A percentile compares a stretch with the other conserved stretches of the same genome.
phyloP scores from a whole-genome alignment of 2,329 filamentous ascomycete genomes.

The Aspergillus fumigatiaffinis region DNA sequence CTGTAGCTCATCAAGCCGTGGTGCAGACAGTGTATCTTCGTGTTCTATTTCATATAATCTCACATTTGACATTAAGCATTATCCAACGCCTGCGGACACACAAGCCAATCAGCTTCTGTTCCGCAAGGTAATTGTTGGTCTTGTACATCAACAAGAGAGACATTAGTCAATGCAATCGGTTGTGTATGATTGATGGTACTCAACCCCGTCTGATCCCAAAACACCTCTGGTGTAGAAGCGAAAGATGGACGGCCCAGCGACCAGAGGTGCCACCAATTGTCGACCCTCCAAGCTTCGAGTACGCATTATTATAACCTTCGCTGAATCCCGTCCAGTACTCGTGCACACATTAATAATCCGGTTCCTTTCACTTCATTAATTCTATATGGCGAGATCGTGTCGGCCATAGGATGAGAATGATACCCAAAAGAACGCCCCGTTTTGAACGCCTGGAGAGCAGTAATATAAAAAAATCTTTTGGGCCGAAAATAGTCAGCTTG shows the following conservation, averaged over 20 bases:
- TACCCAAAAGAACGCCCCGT: slow-evolving; percentile 9
- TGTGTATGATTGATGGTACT: neutral
- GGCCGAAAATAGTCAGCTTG: neutral
- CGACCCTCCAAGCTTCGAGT: slow-evolving; percentile 7
- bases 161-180: slow-evolving; percentile 1
- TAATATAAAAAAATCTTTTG: neutral
- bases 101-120: neutral
- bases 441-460: slow-evolving; percentile 9
- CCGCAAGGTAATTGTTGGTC: neutral
- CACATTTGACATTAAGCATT: slow-evolving; percentile 25
- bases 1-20: neutral
- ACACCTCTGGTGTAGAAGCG: neutral
- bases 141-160: neutral
- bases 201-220: neutral
- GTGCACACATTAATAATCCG: slow-evolving; percentile 16
- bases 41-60: slow-evolving; percentile 2
- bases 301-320: slow-evolving; percentile 8
- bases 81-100: slow-evolving; percentile 9
- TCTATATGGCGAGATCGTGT: slow-evolving; percentile 8
- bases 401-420: slow-evolving; percentile 8
- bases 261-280: neutral
- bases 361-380: slow-evolving; percentile 20
- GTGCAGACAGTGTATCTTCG: neutral
- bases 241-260: neutral
- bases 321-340: slow-evolving; percentile 10